Conservation (phyloP, 352 stramenopile genomes). For the Peronospora farinosa region DNA sequence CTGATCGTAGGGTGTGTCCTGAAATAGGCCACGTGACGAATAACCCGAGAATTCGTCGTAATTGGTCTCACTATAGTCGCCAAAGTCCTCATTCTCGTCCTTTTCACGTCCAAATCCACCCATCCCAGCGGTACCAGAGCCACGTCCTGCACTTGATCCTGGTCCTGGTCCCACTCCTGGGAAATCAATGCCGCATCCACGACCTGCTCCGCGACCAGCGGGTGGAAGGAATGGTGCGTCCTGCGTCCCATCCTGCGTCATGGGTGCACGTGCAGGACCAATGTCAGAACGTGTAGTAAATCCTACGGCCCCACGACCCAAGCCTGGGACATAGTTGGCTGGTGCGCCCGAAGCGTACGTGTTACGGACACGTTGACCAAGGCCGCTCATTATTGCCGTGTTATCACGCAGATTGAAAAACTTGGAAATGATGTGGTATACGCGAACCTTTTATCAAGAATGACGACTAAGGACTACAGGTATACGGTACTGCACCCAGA, state of each 20-base stretch:
- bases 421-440: neutral
- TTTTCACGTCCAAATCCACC: conserved; percentile 79
- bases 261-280: conserved; percentile 77
- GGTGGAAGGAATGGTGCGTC: conserved; percentile 68
- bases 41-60: conserved; percentile 91
- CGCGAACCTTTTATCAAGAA: neutral
- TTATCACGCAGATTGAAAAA: no score
- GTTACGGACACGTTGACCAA: conserved; percentile 65
- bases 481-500: no score
- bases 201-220: conserved; percentile 51
- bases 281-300: conserved; percentile 98
- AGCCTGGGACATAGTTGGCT: conserved; percentile 93
- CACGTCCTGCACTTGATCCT: conserved; percentile 42
- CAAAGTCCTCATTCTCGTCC: conserved; percentile 84
- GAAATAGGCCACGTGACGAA: conserved; percentile 77
- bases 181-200: conserved; percentile 37
- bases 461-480: no score
- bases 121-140: conserved; percentile 73
- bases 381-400: conserved; percentile 65
- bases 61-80: conserved; percentile 88
- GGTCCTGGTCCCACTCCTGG: conserved; percentile 12
- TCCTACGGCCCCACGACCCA: conserved; percentile 92
- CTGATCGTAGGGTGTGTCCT: conserved; percentile 92
- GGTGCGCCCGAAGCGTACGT: conserved; percentile 87
- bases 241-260: conserved; percentile 54